phyloP scores from a whole-genome alignment of 257 asterid species.

The Solanum sejunctum region DNA sequence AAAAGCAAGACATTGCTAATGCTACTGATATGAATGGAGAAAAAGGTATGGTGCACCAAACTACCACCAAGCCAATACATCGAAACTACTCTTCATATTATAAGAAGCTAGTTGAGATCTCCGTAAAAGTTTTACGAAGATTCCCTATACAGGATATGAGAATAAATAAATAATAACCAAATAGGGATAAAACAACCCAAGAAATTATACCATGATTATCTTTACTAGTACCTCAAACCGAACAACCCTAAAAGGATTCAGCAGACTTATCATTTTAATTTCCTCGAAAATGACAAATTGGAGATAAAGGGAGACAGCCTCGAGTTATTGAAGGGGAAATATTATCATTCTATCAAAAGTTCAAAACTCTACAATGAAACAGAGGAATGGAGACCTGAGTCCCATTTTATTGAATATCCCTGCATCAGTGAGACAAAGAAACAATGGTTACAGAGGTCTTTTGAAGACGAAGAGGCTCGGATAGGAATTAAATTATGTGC shows the following conservation, averaged over 20 bases:
- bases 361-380: neutral
- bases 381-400: neutral
- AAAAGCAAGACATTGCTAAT: neutral
- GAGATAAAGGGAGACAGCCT: neutral
- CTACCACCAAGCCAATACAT: neutral
- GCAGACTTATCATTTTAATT: neutral
- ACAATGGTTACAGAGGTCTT: neutral
- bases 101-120: neutral
- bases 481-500: neutral
- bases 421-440: neutral
- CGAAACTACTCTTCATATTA: neutral
- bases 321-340: neutral
- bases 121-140: neutral
- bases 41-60: neutral
- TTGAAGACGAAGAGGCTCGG: neutral
- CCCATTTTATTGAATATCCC: neutral
- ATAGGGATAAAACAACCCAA: neutral
- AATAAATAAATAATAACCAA: neutral
- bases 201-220: neutral
- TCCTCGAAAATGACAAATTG: neutral
- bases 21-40: neutral
- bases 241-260: neutral
- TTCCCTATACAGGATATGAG: neutral
- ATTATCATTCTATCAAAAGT: neutral
- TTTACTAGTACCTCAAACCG: neutral